These are phyloP conservation scores for Lotmaria passim DNA, from an alignment of 208 protist species.

Conservation along the genomic window DNA sequence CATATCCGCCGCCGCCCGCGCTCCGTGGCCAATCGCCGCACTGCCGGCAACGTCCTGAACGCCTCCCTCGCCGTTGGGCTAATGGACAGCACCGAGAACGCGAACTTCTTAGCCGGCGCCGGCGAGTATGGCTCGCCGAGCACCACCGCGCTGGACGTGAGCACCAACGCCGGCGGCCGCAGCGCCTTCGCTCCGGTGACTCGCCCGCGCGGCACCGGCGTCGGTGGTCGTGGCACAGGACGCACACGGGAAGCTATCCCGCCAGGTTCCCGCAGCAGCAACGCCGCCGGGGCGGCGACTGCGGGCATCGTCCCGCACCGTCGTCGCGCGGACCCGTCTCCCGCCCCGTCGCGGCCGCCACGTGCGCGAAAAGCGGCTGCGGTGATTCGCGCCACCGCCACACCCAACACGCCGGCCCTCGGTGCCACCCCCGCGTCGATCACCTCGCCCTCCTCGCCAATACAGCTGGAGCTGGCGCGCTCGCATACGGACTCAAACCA, in stretches of 20 bases:
- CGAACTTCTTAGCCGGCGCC: not conserved
- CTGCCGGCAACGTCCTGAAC: not conserved
- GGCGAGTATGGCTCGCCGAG: not conserved
- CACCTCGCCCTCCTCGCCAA: constrained; percentile 24
- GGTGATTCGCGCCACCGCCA: constrained; percentile 13
- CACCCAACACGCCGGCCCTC: not conserved
- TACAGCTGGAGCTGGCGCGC: constrained; percentile 8
- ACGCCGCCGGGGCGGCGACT: not conserved
- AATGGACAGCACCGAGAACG: constrained; percentile 18
- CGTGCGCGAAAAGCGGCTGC: constrained; percentile 22
- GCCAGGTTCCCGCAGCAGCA: constrained; percentile 4
- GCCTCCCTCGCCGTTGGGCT: not conserved
- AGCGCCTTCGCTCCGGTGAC: not conserved
- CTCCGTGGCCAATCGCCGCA: constrained; percentile 41
- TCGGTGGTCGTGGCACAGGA: constrained; percentile 12
- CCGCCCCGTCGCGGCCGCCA: constrained; percentile 34
- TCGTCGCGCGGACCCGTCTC: constrained; percentile 34
- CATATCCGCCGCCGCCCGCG: constrained; percentile 76
- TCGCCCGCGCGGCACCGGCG: not conserved
- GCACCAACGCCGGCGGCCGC: not conserved
- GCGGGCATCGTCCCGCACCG: constrained; percentile 18
- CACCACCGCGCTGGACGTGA: not conserved
- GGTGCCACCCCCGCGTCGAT: not conserved
- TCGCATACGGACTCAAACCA: not conserved
- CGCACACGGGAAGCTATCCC: constrained; percentile 14